Evolutionary conservation across 73 alveolate species (phyloP).

Genomic region (Strombidium stylifer): DNA sequence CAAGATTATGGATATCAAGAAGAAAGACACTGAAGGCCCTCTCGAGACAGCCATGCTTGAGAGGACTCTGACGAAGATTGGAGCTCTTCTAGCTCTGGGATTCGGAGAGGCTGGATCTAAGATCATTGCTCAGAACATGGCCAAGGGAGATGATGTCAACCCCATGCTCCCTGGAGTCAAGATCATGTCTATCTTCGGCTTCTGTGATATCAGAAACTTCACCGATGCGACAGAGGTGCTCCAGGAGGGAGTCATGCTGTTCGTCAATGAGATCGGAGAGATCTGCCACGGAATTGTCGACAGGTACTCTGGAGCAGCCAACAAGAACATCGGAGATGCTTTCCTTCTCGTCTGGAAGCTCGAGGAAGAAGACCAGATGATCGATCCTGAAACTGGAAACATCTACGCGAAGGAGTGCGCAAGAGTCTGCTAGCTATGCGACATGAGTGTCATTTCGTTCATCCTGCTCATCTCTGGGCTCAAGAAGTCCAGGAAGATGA

Average conservation of each 20-base stretch:
- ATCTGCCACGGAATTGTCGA: slow-evolving; percentile 91
- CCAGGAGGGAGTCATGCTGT: slow-evolving; percentile 97
- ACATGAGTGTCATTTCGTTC: slow-evolving; percentile 87
- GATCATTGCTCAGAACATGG: slow-evolving; percentile 92
- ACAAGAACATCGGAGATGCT: slow-evolving; percentile 98
- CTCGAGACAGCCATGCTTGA: slow-evolving; percentile 93
- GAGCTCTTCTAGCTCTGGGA: slow-evolving; percentile 94
- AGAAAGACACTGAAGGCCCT: slow-evolving; percentile 10
- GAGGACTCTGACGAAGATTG: slow-evolving; percentile 92
- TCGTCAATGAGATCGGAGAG: slow-evolving; percentile 97
- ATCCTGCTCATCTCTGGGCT: slow-evolving; percentile 79
- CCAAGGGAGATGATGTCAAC: slow-evolving; percentile 93
- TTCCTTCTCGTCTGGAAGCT: slow-evolving; percentile 96
- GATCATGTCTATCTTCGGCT: slow-evolving; percentile 93
- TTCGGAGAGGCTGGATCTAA: slow-evolving; percentile 99
- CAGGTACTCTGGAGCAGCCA: slow-evolving; percentile 94
- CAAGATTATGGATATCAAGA: background rate
- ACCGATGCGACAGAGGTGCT: slow-evolving; percentile 97
- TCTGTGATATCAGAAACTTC: slow-evolving; percentile 97
- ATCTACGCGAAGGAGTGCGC: slow-evolving; percentile 53
- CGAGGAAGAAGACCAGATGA: slow-evolving; percentile 75
- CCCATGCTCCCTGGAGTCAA: slow-evolving; percentile 98
- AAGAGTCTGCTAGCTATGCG: slow-evolving; percentile 78
- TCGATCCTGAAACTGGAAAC: slow-evolving; percentile 59
- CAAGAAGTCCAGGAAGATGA: slow-evolving; percentile 75